Percentiles rank a stretch among this genome's conserved stretches.
These are phyloP conservation scores for Apostasia ramifera DNA, from an alignment of 106 monocot species.

Conservation along the genomic window DNA sequence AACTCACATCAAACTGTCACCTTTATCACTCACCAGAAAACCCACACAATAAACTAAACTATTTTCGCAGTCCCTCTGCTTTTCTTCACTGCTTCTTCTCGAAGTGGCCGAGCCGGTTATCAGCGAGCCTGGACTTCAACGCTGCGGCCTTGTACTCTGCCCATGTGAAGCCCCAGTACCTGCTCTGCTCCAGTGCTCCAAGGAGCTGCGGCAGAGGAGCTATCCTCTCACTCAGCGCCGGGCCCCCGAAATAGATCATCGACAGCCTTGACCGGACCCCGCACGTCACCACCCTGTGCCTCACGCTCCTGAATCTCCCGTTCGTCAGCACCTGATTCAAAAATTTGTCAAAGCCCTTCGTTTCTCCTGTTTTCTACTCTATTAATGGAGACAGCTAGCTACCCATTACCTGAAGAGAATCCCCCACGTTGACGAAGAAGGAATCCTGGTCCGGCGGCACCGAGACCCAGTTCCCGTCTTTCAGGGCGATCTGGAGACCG, in stretches of 20 bases:
- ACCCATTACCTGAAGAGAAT: conserved; percentile 52
- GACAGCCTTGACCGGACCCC: conserved; percentile 56
- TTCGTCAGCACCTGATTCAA: conserved; percentile 75
- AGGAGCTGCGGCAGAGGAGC: conserved; percentile 60
- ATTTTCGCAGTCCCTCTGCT: not conserved
- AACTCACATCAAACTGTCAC: not conserved
- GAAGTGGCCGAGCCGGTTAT: conserved; percentile 66
- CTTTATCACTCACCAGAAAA: not conserved
- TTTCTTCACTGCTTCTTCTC: conserved; percentile 18
- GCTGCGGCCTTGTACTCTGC: conserved; percentile 82
- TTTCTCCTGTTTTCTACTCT: not conserved
- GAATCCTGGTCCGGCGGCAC: conserved; percentile 66
- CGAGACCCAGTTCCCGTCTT: conserved; percentile 67
- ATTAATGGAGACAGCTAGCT: not conserved
- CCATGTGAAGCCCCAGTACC: conserved; percentile 89
- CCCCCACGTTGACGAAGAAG: conserved; percentile 86
- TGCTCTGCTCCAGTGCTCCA: conserved; percentile 38
- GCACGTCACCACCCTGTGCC: conserved; percentile 73
- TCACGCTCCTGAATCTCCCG: conserved; percentile 86
- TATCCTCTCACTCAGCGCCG: conserved; percentile 33
- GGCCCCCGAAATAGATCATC: conserved; percentile 81
- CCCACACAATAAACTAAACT: not conserved
- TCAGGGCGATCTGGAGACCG: conserved; percentile 51
- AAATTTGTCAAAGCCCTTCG: not conserved
- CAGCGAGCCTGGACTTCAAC: conserved; percentile 64